Conservation (phyloP, 331 rosid species). For the Quercus phellos region DNA sequence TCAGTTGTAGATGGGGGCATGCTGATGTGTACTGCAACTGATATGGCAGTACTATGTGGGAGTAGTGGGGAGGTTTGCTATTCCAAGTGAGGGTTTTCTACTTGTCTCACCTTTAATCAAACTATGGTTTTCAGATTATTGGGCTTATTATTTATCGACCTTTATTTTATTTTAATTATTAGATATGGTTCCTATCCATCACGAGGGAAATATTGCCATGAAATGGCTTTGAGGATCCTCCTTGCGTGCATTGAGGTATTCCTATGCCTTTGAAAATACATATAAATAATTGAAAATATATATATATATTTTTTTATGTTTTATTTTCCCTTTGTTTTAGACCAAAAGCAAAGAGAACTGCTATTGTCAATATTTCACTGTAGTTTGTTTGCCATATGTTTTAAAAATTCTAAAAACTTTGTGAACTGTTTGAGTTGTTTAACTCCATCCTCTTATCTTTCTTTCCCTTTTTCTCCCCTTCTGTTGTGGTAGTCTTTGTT, state of each 20-base stretch:
- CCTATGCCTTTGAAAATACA: neutral
- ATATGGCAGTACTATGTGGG: constrained; percentile 97
- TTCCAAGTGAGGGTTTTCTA: constrained; percentile 65
- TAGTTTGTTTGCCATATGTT: neutral
- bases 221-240: constrained; percentile 97
- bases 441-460: neutral
- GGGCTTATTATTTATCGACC: constrained; percentile 13
- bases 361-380: neutral
- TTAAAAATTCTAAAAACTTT: neutral
- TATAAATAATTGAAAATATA: neutral
- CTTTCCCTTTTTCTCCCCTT: neutral
- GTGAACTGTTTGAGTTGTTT: neutral
- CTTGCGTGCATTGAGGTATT: constrained; percentile 92
- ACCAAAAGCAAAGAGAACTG: neutral
- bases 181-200: constrained; percentile 95
- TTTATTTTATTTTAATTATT: constrained; percentile 5
- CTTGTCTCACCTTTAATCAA: constrained; percentile 16
- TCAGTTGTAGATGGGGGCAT: constrained; percentile 94
- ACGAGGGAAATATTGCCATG: constrained; percentile 93
- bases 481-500: too few relatives aligned
- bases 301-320: neutral
- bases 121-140: constrained; percentile 7
- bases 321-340: neutral
- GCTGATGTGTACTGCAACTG: constrained; percentile 97
- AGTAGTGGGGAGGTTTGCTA: constrained; percentile 99